Evolutionary conservation across 495 filamentous ascomycete species (phyloP), one percentile per base, ranked within the genome.

Genomic region (Trypethelium eluteriae): DNA sequence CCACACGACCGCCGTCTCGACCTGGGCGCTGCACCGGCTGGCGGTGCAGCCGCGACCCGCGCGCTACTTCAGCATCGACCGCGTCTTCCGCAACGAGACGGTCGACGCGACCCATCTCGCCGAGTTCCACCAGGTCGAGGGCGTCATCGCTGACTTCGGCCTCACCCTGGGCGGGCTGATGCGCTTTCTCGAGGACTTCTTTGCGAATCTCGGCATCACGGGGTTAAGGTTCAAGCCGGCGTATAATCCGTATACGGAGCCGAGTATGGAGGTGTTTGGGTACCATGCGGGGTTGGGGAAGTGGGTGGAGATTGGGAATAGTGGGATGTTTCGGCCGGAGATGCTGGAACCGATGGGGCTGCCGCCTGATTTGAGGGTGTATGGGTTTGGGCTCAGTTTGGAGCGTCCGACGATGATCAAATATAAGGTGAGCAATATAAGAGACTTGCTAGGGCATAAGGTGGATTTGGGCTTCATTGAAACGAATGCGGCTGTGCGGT

Each of bases 221-320:
- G 82, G 89, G 67, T 80, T 97, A 67, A 86, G 89, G 67, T 97
- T 95, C 86, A 97, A 97, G 81, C 93, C 93, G 1, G 93, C 93
- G n/a, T 98, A 98, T 77, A 95, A 97, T 77, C 90, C 91, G 0
- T 95, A 98, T 81, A 98, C 94, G n/a, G 94, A 98, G 77, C 94
- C 94, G 10, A 89, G 85, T 75, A 92, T 97, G 90, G 93, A 97
- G 77, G 94, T 97, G 70, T 97, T 96, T 79, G 89, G 89, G 16
- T 95, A 88, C 78, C 93, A 97, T 78, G 85, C 88, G 66, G 94
- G 94, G 9, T 82, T 98, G 49, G 85, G 84, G 66, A 96, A 95
- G 80, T 89, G 91, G 82, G 89, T 96, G 25, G 92, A 98, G 79
- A 98, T 98, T 76, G 94, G 94, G 39, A 98, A 98, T 78, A 92